Evolutionary conservation across 257 asterid genomes (phyloP).

Genomic region (Rauvolfia tetraphylla): DNA sequence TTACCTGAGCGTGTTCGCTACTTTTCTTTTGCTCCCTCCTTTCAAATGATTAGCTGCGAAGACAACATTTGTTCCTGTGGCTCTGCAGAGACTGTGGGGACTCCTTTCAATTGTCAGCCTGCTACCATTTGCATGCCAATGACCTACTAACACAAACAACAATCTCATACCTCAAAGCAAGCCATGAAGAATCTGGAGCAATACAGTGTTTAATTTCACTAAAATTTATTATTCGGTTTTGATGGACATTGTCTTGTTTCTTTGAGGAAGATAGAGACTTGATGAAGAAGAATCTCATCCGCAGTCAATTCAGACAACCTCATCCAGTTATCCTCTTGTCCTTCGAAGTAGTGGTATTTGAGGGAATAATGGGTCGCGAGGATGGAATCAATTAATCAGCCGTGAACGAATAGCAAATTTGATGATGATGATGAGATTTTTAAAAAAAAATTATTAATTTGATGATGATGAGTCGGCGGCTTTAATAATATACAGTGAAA

Average conservation of each 20-base stretch:
- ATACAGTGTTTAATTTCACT: too few relatives aligned
- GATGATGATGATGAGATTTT: too few relatives aligned
- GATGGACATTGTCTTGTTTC: not conserved
- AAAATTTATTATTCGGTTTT: too few relatives aligned
- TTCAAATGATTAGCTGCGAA: conserved; percentile 31
- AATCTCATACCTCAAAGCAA: too few relatives aligned
- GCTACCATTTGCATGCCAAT: too few relatives aligned
- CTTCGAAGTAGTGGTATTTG: not conserved
- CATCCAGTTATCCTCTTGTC: conserved; percentile 1
- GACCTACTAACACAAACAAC: too few relatives aligned
- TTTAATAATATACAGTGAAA: not conserved
- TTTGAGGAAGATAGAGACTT: conserved; percentile 1
- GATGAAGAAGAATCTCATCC: not conserved
- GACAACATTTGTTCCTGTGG: conserved; percentile 4
- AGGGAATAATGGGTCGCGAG: not conserved
- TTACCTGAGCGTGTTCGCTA: conserved; percentile 36
- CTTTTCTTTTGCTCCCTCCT: conserved; percentile 23
- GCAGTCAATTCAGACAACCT: not conserved
- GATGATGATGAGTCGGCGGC: not conserved
- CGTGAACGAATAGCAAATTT: too few relatives aligned
- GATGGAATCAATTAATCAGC: too few relatives aligned
- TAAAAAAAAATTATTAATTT: too few relatives aligned
- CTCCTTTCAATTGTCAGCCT: conserved; percentile 10
- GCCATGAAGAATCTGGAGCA: too few relatives aligned
- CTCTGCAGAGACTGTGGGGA: conserved; percentile 13